Evolutionary conservation across 257 asterid genomes (phyloP), one percentile per base, ranked within the genome.

Genomic region (Knoxia roxburghii): DNA sequence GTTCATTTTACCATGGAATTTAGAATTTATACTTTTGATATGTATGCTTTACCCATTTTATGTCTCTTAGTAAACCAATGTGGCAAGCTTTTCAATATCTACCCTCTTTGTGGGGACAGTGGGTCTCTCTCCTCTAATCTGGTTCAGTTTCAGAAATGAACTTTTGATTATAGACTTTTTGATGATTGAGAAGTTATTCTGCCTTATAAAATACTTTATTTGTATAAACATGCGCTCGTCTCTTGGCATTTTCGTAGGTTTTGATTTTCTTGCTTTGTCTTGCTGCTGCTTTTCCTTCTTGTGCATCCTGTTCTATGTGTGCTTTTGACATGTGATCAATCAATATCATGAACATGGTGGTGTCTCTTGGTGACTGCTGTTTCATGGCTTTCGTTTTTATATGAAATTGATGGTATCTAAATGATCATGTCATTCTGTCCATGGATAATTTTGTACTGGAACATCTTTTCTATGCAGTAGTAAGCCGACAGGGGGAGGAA

Each of bases 401-500:
- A n/a, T 57, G 46, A 15, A 6, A 3, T 6, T 3, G 20, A 15
- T 27, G 2, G 33, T 39, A 23, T 61, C 61, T 33, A 41, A 45
- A 23, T 26, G 35, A 23, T 48, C 41, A 49, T 35, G 37, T 23
- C 15, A 10, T 11, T 41, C 13, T 56, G 4, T 49, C 20, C 20
- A 29, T 27, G 53, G 30, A 26, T 17, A 61, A 52, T 7, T 39
- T 11, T 61, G 59, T n/a, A n/a, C 67, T 66, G 61, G 5, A 40
- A 14, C 53, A 30, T 64, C 60, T 75, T 75, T 33, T 65, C 78
- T 79, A 78, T 80, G 83, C 90, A 90, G 97, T 90, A 94, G 99
- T 79, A 94, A 88, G 78, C 99, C 97, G 70, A 88, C 97, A 61
- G 98, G 91, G 70, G 85, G 81, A 63, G 72, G 78, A 59, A 75